Evolutionary conservation across 805 yeast genomes (phyloP).

Genomic region (Metschnikowia santaceciliae): DNA sequence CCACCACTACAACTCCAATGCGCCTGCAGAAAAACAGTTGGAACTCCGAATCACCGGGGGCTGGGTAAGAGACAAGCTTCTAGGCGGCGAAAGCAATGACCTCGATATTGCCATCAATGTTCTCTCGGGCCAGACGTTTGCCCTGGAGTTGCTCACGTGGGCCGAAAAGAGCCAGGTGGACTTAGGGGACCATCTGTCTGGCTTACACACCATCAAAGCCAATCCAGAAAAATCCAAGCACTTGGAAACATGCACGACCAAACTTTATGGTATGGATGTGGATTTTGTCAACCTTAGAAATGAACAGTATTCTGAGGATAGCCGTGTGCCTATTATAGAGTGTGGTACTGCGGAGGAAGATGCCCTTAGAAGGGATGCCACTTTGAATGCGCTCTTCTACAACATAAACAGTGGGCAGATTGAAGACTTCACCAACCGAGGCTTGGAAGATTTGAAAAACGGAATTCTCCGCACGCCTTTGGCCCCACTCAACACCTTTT

Average conservation of each 20-base stretch:
- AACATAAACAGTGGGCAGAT: conserved; percentile 64
- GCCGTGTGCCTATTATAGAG: conserved; percentile 79
- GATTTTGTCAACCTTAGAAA: conserved; percentile 91
- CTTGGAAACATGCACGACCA: conserved; percentile 93
- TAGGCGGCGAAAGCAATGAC: conserved; percentile 79
- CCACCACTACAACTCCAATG: conserved; percentile 28
- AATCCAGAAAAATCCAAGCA: conserved; percentile 97
- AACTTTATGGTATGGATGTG: conserved; percentile 74
- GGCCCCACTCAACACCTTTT: conserved; percentile 76
- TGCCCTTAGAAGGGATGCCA: conserved; percentile 91
- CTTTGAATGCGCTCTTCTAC: conserved; percentile 87
- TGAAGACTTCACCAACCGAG: conserved; percentile 82
- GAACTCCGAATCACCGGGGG: conserved; percentile 90
- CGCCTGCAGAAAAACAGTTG: conserved; percentile 23
- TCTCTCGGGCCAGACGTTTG: conserved; percentile 84
- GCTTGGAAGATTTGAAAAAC: conserved; percentile 62
- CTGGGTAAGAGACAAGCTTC: conserved; percentile 93
- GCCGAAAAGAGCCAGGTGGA: conserved; percentile 25
- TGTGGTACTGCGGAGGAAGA: conserved; percentile 92
- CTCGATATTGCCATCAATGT: conserved; percentile 87
- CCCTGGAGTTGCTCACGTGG: conserved; percentile 56
- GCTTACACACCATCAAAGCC: conserved; percentile 77
- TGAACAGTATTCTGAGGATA: conserved; percentile 77
- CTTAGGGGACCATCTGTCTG: conserved; percentile 22
- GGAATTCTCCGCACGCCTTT: conserved; percentile 87